These are phyloP conservation scores for Hydnomerulius pinastri DNA, from an alignment of 768 basidiomycete genomes.

Conservation along the genomic window DNA sequence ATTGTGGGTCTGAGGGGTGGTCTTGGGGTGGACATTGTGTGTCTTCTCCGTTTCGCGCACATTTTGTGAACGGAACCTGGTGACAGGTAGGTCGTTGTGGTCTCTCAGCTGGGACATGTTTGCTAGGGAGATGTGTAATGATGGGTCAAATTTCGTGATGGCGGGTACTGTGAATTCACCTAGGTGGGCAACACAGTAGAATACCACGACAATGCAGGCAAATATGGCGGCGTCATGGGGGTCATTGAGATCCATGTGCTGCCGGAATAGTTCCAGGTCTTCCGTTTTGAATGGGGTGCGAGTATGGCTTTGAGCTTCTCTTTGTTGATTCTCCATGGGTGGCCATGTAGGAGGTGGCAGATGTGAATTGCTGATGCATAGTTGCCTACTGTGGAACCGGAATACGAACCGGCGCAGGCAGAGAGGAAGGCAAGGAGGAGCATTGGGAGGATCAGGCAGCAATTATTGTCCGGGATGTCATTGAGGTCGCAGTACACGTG, in stretches of 20 bases:
- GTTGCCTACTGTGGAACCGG: constrained; percentile 36
- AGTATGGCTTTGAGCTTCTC: constrained; percentile 30
- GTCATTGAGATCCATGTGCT: constrained; percentile 23
- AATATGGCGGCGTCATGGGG: constrained; percentile 38
- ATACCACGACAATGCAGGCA: constrained; percentile 36
- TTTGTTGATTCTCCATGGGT: constrained; percentile 33
- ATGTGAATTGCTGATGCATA: constrained; percentile 41
- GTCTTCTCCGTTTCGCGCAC: no score
- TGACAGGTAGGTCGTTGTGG: constrained; percentile 1
- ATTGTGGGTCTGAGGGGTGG: constrained; percentile 24
- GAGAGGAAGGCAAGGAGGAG: constrained; percentile 36
- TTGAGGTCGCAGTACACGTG: constrained; percentile 43
- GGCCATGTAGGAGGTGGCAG: constrained; percentile 49
- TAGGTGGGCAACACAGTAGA: constrained; percentile 35
- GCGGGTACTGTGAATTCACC: constrained; percentile 42
- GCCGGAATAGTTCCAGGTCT: not conserved
- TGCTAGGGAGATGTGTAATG: constrained; percentile 28
- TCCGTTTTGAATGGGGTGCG: constrained; percentile 32
- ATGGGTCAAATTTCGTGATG: constrained; percentile 33
- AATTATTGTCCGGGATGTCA: constrained; percentile 30
- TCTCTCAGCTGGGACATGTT: constrained; percentile 30
- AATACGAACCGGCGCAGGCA: constrained; percentile 32
- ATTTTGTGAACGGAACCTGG: no score
- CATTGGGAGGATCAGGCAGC: constrained; percentile 28
- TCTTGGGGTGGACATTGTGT: constrained; percentile 33